Conservation (phyloP, 768 basidiomycete species). For the Leccinum sublutescens region DNA sequence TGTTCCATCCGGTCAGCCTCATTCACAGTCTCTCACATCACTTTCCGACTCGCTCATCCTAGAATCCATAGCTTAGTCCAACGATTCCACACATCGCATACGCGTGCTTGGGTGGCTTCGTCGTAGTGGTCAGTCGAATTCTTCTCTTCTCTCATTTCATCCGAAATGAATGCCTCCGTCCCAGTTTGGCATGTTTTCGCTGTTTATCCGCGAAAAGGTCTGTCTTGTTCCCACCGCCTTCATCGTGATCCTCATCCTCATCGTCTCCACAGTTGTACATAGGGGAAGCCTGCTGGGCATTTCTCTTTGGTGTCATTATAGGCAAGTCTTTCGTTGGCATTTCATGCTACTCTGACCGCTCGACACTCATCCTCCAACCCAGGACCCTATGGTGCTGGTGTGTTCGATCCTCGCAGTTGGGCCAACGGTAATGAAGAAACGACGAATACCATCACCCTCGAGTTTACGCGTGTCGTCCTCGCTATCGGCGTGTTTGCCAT, state of each 20-base stretch:
- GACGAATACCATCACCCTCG: slow-evolving; percentile 81
- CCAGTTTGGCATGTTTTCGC: slow-evolving; percentile 93
- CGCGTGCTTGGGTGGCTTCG: slow-evolving; percentile 77
- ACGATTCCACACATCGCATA: slow-evolving; percentile 74
- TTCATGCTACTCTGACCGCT: slow-evolving; percentile 5
- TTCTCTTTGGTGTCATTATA: slow-evolving; percentile 88
- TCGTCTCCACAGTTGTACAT: slow-evolving; percentile 64
- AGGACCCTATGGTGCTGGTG: slow-evolving; percentile 80
- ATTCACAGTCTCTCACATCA: not conserved
- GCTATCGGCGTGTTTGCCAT: slow-evolving; percentile 98
- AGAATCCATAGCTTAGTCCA: slow-evolving; percentile 39
- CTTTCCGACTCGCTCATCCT: slow-evolving; percentile 3
- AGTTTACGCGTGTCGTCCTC: slow-evolving; percentile 86
- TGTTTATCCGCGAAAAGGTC: slow-evolving; percentile 86
- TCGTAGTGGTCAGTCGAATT: slow-evolving; percentile 58
- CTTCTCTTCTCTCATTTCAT: not conserved
- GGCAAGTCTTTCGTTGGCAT: slow-evolving; percentile 42
- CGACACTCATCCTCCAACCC: slow-evolving; percentile 2
- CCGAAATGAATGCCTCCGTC: not conserved
- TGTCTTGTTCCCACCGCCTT: slow-evolving; percentile 10
- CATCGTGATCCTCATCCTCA: slow-evolving; percentile 6
- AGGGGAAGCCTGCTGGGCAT: slow-evolving; percentile 96
- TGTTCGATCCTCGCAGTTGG: slow-evolving; percentile 85
- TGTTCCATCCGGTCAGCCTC: slow-evolving; percentile 48
- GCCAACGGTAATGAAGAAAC: slow-evolving; percentile 44